These are phyloP conservation scores for Aspergillus pseudoterreus DNA, from an alignment of 2,329 filamentous ascomycete genomes.

Conservation along the genomic window DNA sequence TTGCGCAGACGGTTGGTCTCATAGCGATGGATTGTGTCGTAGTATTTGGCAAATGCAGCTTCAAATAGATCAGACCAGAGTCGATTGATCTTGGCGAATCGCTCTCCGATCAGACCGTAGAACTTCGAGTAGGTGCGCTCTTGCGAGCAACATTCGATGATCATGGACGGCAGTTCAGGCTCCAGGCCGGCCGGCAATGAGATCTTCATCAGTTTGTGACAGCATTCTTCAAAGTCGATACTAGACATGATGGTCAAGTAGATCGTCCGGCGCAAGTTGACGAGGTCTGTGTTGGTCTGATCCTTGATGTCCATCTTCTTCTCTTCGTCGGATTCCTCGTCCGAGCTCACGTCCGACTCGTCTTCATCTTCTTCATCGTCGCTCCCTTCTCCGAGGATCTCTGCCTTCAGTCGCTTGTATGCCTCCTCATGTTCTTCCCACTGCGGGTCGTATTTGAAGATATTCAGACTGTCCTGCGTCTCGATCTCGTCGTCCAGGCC, in stretches of 20 bases:
- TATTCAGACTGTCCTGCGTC: slow-evolving; percentile 81
- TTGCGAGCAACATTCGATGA: slow-evolving; percentile 94
- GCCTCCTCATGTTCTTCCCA: slow-evolving; percentile 89
- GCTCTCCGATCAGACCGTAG: slow-evolving; percentile 88
- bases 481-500: slow-evolving; percentile 81
- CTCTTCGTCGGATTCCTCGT: slow-evolving; percentile 72
- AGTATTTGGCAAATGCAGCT: slow-evolving; percentile 84
- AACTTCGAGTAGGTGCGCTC: slow-evolving; percentile 98
- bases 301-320: slow-evolving; percentile 94
- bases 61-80: slow-evolving; percentile 94
- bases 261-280: slow-evolving; percentile 88
- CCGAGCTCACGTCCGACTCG: slow-evolving; percentile 58
- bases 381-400: slow-evolving; percentile 91
- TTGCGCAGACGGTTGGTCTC: slow-evolving; percentile 95
- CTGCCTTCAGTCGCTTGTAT: slow-evolving; percentile 85
- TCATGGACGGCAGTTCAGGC: slow-evolving; percentile 88
- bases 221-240: slow-evolving; percentile 92
- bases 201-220: slow-evolving; percentile 95
- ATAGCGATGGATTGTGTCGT: slow-evolving; percentile 94
- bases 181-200: slow-evolving; percentile 83
- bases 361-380: slow-evolving; percentile 70
- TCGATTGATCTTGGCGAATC: slow-evolving; percentile 92
- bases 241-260: slow-evolving; percentile 98
- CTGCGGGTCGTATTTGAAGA: slow-evolving; percentile 89
- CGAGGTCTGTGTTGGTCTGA: slow-evolving; percentile 91